Percentiles rank a stretch among this genome's conserved stretches.
phyloP scores from a whole-genome alignment of 139 green algal genomes.

The Chlorella vulgaris region DNA sequence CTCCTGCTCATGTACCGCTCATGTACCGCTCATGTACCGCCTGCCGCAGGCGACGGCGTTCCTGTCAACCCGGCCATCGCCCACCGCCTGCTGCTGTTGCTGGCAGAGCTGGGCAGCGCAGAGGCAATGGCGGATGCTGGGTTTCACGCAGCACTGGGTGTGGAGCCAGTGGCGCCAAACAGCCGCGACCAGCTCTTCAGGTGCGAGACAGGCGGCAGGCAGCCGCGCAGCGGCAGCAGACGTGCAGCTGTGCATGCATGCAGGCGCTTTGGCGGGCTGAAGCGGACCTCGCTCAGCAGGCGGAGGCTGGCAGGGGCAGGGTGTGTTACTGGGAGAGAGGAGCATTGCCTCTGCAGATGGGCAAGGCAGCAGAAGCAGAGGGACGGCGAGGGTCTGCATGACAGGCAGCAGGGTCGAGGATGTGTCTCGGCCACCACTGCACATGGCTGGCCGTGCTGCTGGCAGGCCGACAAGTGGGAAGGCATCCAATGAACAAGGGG shows the following conservation, averaged over 20 bases:
- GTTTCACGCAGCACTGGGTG: constrained; percentile 60
- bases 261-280: not conserved
- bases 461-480: too few relatives aligned
- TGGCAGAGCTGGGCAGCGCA: constrained; percentile 69
- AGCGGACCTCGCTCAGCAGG: too few relatives aligned
- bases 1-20: not conserved
- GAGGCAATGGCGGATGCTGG: constrained; percentile 77
- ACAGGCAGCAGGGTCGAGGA: too few relatives aligned
- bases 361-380: too few relatives aligned
- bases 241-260: not conserved
- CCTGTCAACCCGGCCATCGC: constrained; percentile 60
- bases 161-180: constrained; percentile 51
- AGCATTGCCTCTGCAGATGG: too few relatives aligned
- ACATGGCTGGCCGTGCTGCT: too few relatives aligned
- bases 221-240: too few relatives aligned
- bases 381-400: too few relatives aligned
- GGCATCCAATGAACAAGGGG: too few relatives aligned
- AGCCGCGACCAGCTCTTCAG: constrained; percentile 9
- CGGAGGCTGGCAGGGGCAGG: too few relatives aligned
- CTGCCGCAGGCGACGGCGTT: constrained; percentile 55
- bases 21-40: not conserved
- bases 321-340: too few relatives aligned
- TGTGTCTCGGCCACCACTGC: too few relatives aligned
- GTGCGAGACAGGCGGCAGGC: not conserved
- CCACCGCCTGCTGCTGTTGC: constrained; percentile 64